phyloP scores from a whole-genome alignment of 23 red algal genomes.

The Gracilaria caudata region DNA sequence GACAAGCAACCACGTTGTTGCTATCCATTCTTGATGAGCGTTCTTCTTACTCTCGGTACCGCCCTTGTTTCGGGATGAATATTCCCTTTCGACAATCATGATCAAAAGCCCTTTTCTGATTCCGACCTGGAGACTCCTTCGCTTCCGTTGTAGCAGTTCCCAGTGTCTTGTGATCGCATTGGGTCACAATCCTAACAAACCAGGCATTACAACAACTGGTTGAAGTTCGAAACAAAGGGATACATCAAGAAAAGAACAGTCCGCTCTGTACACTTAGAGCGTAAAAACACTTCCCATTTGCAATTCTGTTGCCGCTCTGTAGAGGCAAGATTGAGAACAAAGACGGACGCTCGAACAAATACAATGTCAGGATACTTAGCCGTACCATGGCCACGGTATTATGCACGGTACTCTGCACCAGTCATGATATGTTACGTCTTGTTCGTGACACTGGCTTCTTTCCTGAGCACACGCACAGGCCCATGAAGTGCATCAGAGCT shows the following conservation, averaged over 20 bases:
- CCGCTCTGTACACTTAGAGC: background rate
- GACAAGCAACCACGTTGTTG: background rate
- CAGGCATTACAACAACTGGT: background rate
- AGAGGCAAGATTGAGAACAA: background rate
- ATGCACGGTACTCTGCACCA: conserved; percentile 17
- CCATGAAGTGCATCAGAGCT: conserved; percentile 29
- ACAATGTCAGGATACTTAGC: conserved; percentile 1
- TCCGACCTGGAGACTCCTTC: background rate
- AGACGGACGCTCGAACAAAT: too few species aligned
- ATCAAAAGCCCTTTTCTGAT: too few species aligned
- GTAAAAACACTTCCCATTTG: background rate
- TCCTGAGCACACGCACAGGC: conserved; percentile 47
- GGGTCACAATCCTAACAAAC: background rate
- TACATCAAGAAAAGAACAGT: background rate
- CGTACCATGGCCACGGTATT: background rate
- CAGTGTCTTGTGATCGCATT: background rate
- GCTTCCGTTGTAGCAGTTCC: background rate
- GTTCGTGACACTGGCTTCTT: conserved; percentile 51
- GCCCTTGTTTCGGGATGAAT: too few species aligned
- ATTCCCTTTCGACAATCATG: too few species aligned
- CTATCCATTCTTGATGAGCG: too few species aligned
- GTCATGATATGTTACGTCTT: conserved; percentile 52
- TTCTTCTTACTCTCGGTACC: too few species aligned
- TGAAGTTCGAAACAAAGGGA: background rate
- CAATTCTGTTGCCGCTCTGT: background rate